Evolutionary conservation across 257 asterid species (phyloP).

Genomic region (Catharanthus roseus): DNA sequence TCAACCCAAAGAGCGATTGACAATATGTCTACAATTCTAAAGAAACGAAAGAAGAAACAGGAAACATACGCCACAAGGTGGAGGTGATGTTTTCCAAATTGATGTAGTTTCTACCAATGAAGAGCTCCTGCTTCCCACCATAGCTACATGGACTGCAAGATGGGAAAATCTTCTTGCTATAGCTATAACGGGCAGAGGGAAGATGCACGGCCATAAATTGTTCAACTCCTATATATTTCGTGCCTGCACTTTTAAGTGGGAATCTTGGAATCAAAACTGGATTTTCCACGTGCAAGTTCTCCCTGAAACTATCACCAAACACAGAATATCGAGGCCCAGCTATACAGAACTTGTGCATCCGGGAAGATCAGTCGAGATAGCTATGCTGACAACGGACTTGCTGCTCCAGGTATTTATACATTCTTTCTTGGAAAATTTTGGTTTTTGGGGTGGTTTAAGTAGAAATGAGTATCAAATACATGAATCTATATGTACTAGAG

Average conservation of each 20-base stretch:
- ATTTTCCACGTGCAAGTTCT: not conserved
- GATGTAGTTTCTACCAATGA: not conserved
- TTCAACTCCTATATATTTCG: not conserved
- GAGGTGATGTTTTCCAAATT: slow-evolving; percentile 41
- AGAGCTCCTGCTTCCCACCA: not conserved
- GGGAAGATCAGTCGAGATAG: not conserved
- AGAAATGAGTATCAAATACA: not conserved
- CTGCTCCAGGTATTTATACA: not conserved
- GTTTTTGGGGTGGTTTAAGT: not conserved
- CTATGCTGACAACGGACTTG: not conserved
- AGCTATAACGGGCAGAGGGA: not conserved
- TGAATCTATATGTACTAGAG: not conserved
- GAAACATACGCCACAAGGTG: slow-evolving; percentile 43
- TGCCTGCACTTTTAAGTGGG: not conserved
- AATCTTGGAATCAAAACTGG: not conserved
- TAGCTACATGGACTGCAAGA: slow-evolving; percentile 1
- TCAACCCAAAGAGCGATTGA: slow-evolving; percentile 46
- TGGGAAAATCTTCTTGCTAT: not conserved
- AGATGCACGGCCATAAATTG: not conserved
- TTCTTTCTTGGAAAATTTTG: not conserved
- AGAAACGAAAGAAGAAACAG: slow-evolving; percentile 52
- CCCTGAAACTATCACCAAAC: not conserved
- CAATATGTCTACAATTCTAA: slow-evolving; percentile 59
- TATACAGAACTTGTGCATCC: slow-evolving; percentile 1
- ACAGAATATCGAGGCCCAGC: not conserved